Evolutionary conservation across 1,139 yeast species (phyloP), one percentile per base, ranked within the genome.

Genomic region (Diutina pseudorugosa): DNA sequence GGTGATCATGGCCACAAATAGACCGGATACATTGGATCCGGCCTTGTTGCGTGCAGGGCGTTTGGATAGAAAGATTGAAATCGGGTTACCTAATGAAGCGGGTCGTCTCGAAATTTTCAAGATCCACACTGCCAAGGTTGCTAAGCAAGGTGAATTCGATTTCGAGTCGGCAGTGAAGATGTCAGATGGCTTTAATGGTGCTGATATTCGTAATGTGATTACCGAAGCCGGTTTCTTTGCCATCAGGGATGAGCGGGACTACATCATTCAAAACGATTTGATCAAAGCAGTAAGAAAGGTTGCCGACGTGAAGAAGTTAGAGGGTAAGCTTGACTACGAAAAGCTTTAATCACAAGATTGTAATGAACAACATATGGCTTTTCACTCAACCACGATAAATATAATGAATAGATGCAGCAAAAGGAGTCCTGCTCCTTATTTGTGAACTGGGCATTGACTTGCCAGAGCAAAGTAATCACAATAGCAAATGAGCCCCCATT

Each of bases 181-280:
- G 97, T 85, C 95, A 69, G 98, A 94, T 70, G 98, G 98, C 1
- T 93, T 94, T 71, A 94, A 94, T 69, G 99, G 99, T 70, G 98
- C 98, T 6, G 99, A 94, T 76, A 85, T 94, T 61, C 83, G 98
- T 70, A 94, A 94, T 67, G 97, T 94, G 56, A 80, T 91, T 43
- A 94, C 99, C n/a, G 99, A 94, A 72, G 98, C 97, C 27, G 99
- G 98, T 2, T 93, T 94, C 72, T 90, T 91, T 64, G 98, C 98
- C 55, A 94, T 94, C 62, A 82, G 98, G 70, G 98, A 93, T 63
- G 98, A 93, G 65, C 83, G 98, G 63, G 98, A 93, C 66, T 88
- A 89, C 70, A 89, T 94, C 62, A 69, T 88, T 53, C 98, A 94
- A 67, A 85, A 87, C 63, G 98, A 94, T 72, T 69, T 94, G 69